A percentile compares a stretch with the other conserved stretches of the same genome.
Evolutionary conservation across 768 basidiomycete genomes (phyloP).

Genomic region (Boletus vermiculosoides): DNA sequence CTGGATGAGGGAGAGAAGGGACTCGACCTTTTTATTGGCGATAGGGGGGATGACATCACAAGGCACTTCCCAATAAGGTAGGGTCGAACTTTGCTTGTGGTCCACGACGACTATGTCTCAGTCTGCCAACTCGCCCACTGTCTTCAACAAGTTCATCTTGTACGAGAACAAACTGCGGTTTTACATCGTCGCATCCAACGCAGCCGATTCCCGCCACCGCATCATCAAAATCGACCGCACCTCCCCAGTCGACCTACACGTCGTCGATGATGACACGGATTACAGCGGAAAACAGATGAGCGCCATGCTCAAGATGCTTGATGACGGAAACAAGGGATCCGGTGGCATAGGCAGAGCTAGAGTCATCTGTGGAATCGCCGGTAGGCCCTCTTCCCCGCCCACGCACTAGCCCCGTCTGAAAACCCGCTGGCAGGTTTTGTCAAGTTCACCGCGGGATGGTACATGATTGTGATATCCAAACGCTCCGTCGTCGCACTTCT

Average conservation of each 20-base stretch:
- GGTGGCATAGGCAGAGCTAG: conserved; percentile 83
- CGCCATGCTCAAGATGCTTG: conserved; percentile 89
- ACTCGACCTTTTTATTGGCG: conserved; percentile 5
- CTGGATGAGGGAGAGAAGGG: neutral
- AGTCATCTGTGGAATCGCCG: conserved; percentile 81
- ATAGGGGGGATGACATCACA: conserved; percentile 30
- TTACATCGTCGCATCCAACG: conserved; percentile 89
- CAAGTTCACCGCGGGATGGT: conserved; percentile 93
- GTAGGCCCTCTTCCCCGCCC: conserved; percentile 36
- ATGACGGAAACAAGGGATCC: conserved; percentile 87
- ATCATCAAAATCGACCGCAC: conserved; percentile 95
- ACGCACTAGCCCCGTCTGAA: neutral
- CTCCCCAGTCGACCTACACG: conserved; percentile 64
- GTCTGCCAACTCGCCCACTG: neutral
- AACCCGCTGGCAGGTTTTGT: conserved; percentile 64
- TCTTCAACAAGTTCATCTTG: conserved; percentile 80
- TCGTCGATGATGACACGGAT: conserved; percentile 85
- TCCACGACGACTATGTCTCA: conserved; percentile 2
- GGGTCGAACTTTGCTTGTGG: neutral
- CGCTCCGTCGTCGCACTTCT: conserved; percentile 90
- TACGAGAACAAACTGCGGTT: conserved; percentile 92
- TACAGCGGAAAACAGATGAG: conserved; percentile 91
- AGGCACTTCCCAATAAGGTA: neutral
- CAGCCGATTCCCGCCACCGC: conserved; percentile 82
- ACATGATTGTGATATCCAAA: conserved; percentile 88